A percentile compares a stretch with the other conserved stretches of the same genome.
phyloP scores from a whole-genome alignment of 768 basidiomycete genomes.

The Dentipellis fragilis region DNA sequence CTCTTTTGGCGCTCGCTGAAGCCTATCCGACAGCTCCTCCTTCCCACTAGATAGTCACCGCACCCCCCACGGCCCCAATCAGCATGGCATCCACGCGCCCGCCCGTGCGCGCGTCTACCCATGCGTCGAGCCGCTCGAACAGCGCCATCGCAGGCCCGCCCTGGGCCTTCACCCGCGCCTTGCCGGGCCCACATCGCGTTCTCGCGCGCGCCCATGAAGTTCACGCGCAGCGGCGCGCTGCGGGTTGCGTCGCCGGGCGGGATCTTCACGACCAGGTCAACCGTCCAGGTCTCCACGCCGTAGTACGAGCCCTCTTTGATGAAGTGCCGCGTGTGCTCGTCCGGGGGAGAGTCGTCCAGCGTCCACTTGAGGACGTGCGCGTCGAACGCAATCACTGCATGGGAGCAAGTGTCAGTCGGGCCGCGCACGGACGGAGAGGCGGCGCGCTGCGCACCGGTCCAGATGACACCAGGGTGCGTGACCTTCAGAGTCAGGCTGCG shows the following conservation, averaged over 20 bases:
- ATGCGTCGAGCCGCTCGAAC: slow-evolving; percentile 65
- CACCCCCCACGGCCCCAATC: slow-evolving; percentile 63
- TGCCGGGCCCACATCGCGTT: slow-evolving; percentile 77
- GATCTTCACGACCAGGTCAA: slow-evolving; percentile 63
- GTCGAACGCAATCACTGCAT: slow-evolving; percentile 75
- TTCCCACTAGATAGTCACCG: slow-evolving; percentile 19
- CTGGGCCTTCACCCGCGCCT: slow-evolving; percentile 31
- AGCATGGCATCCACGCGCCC: slow-evolving; percentile 61
- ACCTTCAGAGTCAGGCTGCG: slow-evolving; percentile 62
- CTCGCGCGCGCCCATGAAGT: slow-evolving; percentile 79
- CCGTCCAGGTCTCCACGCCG: slow-evolving; percentile 58
- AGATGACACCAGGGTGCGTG: slow-evolving; percentile 73
- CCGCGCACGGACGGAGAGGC: neutral
- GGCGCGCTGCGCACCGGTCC: slow-evolving; percentile 50
- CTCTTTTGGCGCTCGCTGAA: neutral
- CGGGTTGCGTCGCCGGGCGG: slow-evolving; percentile 15
- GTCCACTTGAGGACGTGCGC: slow-evolving; percentile 84
- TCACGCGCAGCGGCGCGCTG: slow-evolving; percentile 27
- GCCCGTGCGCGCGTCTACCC: slow-evolving; percentile 55
- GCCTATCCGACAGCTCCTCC: neutral
- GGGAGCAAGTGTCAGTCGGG: neutral
- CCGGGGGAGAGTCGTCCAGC: slow-evolving; percentile 68
- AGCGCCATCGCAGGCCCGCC: slow-evolving; percentile 56
- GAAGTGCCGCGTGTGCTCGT: slow-evolving; percentile 71
- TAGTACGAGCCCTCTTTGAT: slow-evolving; percentile 90